Evolutionary conservation across 2,329 filamentous ascomycete genomes (phyloP).

Genomic region (Phialemonium atrogriseum): DNA sequence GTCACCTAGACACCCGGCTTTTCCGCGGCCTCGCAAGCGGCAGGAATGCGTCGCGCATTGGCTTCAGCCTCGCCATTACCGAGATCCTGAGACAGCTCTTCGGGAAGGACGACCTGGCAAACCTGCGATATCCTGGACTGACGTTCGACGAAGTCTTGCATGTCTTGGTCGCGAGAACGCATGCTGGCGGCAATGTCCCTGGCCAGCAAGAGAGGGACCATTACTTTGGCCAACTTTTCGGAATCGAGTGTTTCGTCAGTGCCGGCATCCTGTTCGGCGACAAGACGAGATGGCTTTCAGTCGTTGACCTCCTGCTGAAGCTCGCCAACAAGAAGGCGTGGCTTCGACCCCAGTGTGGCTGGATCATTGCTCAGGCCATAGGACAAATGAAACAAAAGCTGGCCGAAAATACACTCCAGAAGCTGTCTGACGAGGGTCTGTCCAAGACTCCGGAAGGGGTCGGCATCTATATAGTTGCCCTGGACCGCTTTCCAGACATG

Average conservation of each 20-base stretch:
- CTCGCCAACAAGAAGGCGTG: conserved; percentile 77
- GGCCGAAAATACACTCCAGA: conserved; percentile 53
- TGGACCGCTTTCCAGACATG: conserved; percentile 54
- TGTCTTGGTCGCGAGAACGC: conserved; percentile 47
- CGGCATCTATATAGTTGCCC: conserved; percentile 73
- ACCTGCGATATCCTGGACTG: conserved; percentile 41
- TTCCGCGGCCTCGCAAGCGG: conserved; percentile 86
- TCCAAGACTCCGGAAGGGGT: conserved; percentile 81
- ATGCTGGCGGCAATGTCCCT: conserved; percentile 42
- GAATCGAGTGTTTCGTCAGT: conserved; percentile 76
- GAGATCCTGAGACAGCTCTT: conserved; percentile 70
- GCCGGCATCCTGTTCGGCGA: conserved; percentile 62
- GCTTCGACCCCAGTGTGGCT: conserved; percentile 82
- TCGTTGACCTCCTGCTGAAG: conserved; percentile 66
- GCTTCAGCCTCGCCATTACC: conserved; percentile 82
- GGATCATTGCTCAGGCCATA: conserved; percentile 67
- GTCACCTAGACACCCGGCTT: conserved; percentile 59
- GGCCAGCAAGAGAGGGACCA: conserved; percentile 79
- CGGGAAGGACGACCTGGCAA: conserved; percentile 35
- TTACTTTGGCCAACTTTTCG: conserved; percentile 78
- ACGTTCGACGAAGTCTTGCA: conserved; percentile 47
- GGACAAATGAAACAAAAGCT: conserved; percentile 51
- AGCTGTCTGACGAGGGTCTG: conserved; percentile 55
- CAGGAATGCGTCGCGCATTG: conserved; percentile 77
- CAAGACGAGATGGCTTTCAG: conserved; percentile 50